Evolutionary conservation across 768 basidiomycete species (phyloP).

Genomic region (Hypsizygus marmoreus): DNA sequence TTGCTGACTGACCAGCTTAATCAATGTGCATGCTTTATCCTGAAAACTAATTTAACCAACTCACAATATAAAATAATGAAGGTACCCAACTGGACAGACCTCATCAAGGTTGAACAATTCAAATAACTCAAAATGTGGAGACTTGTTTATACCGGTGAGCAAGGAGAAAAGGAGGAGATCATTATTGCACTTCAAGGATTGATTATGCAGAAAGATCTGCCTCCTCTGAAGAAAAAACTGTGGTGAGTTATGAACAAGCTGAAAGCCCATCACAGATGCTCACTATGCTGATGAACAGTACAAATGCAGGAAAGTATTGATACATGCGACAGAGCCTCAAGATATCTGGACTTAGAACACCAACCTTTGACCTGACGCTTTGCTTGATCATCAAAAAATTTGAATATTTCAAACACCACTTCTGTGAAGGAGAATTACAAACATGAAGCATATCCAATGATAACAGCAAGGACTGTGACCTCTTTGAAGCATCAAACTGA

Average conservation of each 20-base stretch:
- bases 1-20: too few relatives aligned
- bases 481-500: slow-evolving; percentile 7
- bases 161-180: neutral
- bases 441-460: neutral
- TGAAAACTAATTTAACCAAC: too few relatives aligned
- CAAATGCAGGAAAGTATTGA: neutral
- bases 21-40: too few relatives aligned
- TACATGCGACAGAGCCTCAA: neutral
- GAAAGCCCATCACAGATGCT: neutral
- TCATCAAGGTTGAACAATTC: neutral
- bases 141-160: neutral
- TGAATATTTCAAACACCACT: neutral
- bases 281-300: neutral
- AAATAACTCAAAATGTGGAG: neutral
- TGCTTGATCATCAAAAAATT: neutral
- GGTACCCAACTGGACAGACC: neutral
- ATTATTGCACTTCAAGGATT: neutral
- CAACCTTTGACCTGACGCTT: neutral
- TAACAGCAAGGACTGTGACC: neutral
- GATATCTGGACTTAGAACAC: neutral
- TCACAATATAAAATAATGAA: neutral
- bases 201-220: neutral
- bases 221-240: neutral
- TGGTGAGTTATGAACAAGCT: neutral
- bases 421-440: neutral